Percentiles rank a stretch among this genome's conserved stretches.
These are phyloP conservation scores for Verticillium nonalfalfae DNA, from an alignment of 2,329 filamentous ascomycete species.

Conservation along the genomic window DNA sequence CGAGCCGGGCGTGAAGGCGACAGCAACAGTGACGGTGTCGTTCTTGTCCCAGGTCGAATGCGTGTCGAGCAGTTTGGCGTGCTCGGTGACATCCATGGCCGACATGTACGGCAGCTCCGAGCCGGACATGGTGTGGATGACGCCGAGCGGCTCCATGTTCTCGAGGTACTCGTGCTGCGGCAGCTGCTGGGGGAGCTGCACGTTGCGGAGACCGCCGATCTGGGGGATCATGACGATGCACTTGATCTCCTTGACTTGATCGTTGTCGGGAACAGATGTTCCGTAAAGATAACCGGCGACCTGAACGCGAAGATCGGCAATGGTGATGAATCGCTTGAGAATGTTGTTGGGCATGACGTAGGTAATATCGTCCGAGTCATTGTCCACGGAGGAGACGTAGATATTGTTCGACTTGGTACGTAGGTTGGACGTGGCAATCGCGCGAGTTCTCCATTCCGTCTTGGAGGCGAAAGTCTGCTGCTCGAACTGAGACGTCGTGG, in stretches of 20 bases:
- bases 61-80: constrained; percentile 80
- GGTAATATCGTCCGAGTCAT: constrained; percentile 83
- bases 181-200: constrained; percentile 82
- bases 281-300: constrained; percentile 96
- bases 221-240: constrained; percentile 98
- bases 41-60: constrained; percentile 74
- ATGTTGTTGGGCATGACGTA: constrained; percentile 99
- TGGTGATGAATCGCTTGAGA: constrained; percentile 95
- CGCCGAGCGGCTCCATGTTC: constrained; percentile 79
- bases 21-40: constrained; percentile 89
- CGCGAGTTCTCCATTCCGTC: constrained; percentile 96
- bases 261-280: constrained; percentile 85
- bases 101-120: constrained; percentile 97
- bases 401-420: constrained; percentile 95
- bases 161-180: constrained; percentile 89
- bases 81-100: constrained; percentile 87
- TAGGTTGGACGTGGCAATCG: constrained; percentile 93
- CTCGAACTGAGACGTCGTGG: constrained; percentile 96
- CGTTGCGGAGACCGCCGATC: constrained; percentile 85
- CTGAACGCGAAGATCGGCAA: constrained; percentile 92
- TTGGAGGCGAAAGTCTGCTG: constrained; percentile 97
- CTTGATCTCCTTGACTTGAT: constrained; percentile 93
- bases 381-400: constrained; percentile 94
- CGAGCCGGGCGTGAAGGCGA: constrained; percentile 93
- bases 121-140: constrained; percentile 93